Conservation (phyloP, 805 yeast species). For the Vanderwaltozyma tropicalis region DNA sequence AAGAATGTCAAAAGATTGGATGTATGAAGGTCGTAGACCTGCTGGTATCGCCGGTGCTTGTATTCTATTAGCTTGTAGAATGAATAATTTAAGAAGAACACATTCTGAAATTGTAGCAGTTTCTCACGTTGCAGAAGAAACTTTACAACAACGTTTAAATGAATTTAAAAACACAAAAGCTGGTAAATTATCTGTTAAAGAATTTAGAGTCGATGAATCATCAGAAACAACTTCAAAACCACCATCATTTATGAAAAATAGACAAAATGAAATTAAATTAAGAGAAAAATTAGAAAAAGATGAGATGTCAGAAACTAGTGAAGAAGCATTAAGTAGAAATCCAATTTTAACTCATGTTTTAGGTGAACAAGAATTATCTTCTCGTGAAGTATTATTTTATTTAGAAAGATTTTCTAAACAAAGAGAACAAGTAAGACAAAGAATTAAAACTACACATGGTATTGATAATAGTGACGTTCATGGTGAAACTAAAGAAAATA, state of each 20-base stretch:
- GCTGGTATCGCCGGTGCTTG: conserved; percentile 99
- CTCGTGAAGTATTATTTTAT: conserved; percentile 34
- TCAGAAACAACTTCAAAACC: conserved; percentile 47
- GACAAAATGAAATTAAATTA: conserved; percentile 38
- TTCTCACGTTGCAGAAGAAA: conserved; percentile 90
- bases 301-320: conserved; percentile 26
- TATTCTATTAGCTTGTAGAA: conserved; percentile 82
- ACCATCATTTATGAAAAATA: conserved; percentile 66
- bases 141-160: conserved; percentile 78
- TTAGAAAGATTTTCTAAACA: conserved; percentile 25
- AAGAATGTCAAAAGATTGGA: conserved; percentile 92
- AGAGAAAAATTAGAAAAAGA: conserved; percentile 26
- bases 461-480: conserved; percentile 22
- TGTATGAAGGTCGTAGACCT: conserved; percentile 92
- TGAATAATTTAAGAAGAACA: conserved; percentile 88
- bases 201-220: conserved; percentile 46
- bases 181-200: conserved; percentile 59
- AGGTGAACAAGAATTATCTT: conserved; percentile 36
- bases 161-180: conserved; percentile 77
- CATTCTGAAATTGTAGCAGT: conserved; percentile 92
- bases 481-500: conserved; percentile 11
- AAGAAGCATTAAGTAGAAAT: conserved; percentile 32
- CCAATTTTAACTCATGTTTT: conserved; percentile 36
- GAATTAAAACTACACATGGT: conserved; percentile 25
- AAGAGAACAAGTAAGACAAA: conserved; percentile 19